Base-by-base conservation (phyloP, 768 basidiomycete genomes). In the Clathrus columnatus region DNA sequence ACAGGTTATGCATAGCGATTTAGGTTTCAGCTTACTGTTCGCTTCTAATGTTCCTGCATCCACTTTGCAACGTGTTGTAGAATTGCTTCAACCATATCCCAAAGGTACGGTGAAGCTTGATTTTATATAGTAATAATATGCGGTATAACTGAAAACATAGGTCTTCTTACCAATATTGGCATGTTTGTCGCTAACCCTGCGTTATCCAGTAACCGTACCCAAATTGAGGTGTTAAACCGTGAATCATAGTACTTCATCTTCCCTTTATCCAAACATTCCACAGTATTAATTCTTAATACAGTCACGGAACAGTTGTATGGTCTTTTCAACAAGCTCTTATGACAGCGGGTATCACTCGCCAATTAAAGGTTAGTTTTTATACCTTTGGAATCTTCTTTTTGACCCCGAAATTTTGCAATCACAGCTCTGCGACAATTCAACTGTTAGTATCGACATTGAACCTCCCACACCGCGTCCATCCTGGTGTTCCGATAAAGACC, bases 111-210 rank as follows among this genome's bases (percentile, higher is more conserved):
- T 11, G 11, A 5, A 28, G 14, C n/a, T 11, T 16, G 8, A 26
- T 50, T 8, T n/a, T 21, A 21, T 18, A 16, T 28, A 20, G 45
- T 17, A 18, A 16, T 18, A 10, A 32, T n/a, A 45, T 21, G n/a
- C 17, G 24, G 45, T 30, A 17, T 21, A n/a, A 27, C 7, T 21
- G 17, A 10, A n/a, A n/a, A n/a, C n/a, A n/a, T 43, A 73, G 72
- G 73, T 0, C 63, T 75, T 6, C 64, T 75, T 10, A 76, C 74
- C n/a, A 70, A 73, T 51, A 63, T 75, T 51, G 75, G 75, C 7
- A 74, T 75, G 74, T 68, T 76, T 7, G 70, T 73, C 11, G 71
- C 74, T n/a, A 75, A 75, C 60, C 70, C 75, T 3, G 73, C 73
- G 4, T 74, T 73, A 52, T 73, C 73, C 51, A 63, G 69, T 28